A percentile compares a stretch with the other conserved stretches of the same genome.
phyloP scores from a whole-genome alignment of 805 yeast genomes.

The Cyberlindnera veronae region DNA sequence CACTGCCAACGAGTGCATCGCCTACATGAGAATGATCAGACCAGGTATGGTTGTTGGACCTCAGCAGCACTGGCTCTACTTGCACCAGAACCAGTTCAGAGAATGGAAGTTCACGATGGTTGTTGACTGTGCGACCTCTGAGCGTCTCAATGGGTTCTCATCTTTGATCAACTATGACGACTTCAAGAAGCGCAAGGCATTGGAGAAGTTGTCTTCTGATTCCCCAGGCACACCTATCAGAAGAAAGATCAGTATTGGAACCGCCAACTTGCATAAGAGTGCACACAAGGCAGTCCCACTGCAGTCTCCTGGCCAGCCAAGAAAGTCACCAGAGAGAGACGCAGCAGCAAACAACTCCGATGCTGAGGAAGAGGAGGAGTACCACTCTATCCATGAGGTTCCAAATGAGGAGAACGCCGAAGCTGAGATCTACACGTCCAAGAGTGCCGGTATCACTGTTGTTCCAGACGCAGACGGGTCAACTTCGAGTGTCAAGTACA shows the following conservation, averaged over 20 bases:
- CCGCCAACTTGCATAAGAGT: constrained; percentile 62
- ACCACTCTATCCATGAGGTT: constrained; percentile 24
- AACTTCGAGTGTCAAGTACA: constrained; percentile 26
- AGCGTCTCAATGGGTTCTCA: constrained; percentile 62
- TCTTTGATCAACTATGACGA: constrained; percentile 62
- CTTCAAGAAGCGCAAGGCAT: constrained; percentile 49
- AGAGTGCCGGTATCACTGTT: not conserved
- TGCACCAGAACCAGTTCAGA: constrained; percentile 93
- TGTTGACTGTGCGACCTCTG: constrained; percentile 63
- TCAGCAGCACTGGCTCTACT: constrained; percentile 97
- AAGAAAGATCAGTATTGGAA: constrained; percentile 61
- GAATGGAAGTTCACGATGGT: constrained; percentile 95
- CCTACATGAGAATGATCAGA: constrained; percentile 91
- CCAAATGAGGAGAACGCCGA: constrained; percentile 4
- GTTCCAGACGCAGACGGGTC: too few species aligned
- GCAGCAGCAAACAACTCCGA: constrained; percentile 23
- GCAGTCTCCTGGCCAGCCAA: constrained; percentile 96
- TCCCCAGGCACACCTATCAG: constrained; percentile 75
- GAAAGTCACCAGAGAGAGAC: constrained; percentile 50
- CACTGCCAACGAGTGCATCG: constrained; percentile 95
- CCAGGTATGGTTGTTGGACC: constrained; percentile 99
- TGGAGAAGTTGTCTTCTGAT: constrained; percentile 15
- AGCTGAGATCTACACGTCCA: constrained; percentile 2
- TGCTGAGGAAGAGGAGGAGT: constrained; percentile 27
- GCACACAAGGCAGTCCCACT: constrained; percentile 79